These are phyloP conservation scores for Sporothrix dimorphospora DNA, from an alignment of 2,329 filamentous ascomycete genomes.

Conservation along the genomic window DNA sequence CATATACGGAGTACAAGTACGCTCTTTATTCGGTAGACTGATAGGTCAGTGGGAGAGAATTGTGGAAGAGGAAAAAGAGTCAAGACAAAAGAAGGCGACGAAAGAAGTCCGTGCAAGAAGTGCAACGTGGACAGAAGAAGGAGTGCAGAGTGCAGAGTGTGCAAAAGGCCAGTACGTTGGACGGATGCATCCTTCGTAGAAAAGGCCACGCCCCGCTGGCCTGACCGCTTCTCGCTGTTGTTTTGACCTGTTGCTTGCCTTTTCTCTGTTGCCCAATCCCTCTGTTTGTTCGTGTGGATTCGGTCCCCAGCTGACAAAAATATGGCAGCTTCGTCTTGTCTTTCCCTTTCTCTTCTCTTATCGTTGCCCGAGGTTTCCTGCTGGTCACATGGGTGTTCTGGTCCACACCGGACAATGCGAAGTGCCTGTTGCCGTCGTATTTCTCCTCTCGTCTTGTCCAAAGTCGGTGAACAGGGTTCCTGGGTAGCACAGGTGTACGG, in stretches of 20 bases:
- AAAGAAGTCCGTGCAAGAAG: not conserved
- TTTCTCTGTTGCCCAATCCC: not conserved
- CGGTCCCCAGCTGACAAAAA: not conserved
- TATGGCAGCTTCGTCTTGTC: not conserved
- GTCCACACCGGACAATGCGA: not conserved
- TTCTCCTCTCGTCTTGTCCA: not conserved
- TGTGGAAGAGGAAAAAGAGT: not conserved
- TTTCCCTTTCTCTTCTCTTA: not conserved
- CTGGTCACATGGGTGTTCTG: not conserved
- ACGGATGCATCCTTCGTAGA: not conserved
- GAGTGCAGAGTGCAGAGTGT: not conserved
- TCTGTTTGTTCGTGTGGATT: too few relatives aligned
- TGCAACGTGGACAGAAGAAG: not conserved
- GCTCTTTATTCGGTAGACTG: not conserved
- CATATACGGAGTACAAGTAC: too few relatives aligned
- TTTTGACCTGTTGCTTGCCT: not conserved
- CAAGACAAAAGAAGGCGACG: not conserved
- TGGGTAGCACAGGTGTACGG: not conserved
- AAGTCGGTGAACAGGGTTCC: conserved; percentile 11
- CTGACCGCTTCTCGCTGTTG: not conserved
- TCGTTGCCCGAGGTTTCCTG: not conserved
- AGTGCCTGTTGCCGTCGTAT: conserved; percentile 13
- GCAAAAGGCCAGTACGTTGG: not conserved
- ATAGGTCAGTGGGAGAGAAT: not conserved
- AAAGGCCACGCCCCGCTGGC: not conserved